Percentiles rank a stretch among this genome's conserved stretches.
phyloP scores from a whole-genome alignment of 2,329 filamentous ascomycete species.

The Aphanoascus verrucosus region DNA sequence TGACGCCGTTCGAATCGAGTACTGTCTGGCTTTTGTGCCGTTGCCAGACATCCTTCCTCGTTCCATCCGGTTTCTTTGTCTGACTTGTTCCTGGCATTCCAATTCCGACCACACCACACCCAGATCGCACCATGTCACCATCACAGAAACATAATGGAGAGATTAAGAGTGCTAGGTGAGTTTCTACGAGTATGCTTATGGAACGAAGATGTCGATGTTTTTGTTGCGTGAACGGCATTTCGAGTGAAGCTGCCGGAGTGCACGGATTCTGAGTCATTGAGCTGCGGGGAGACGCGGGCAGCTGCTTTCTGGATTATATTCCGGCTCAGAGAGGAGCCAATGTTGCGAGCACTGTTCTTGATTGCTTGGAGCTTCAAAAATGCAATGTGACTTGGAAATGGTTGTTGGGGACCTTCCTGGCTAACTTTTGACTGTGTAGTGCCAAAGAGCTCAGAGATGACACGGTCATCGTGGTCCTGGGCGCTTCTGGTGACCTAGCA shows the following conservation, averaged over 20 bases:
- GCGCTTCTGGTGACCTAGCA: slow-evolving; percentile 91
- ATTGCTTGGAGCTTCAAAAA: not conserved
- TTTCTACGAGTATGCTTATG: not conserved
- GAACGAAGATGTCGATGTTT: not conserved
- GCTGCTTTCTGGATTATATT: not conserved
- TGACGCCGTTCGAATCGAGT: not conserved
- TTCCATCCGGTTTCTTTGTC: not conserved
- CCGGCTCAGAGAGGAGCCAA: no score
- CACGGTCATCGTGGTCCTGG: slow-evolving; percentile 91
- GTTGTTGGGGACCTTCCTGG: not conserved
- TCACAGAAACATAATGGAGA: slow-evolving; percentile 1
- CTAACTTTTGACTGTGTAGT: slow-evolving; percentile 36
- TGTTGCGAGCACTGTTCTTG: not conserved
- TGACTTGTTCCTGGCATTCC: not conserved
- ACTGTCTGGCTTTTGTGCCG: not conserved
- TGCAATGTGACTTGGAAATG: not conserved
- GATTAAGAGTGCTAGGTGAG: slow-evolving; percentile 4
- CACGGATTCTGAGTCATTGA: not conserved
- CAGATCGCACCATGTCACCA: slow-evolving; percentile 5
- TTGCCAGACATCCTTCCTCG: not conserved
- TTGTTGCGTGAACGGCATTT: not conserved
- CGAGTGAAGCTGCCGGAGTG: not conserved
- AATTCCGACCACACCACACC: not conserved
- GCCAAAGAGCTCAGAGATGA: slow-evolving; percentile 95
- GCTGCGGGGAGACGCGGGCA: not conserved